Percentiles rank a stretch among this genome's conserved stretches.
Conservation (phyloP, 371 early-diverging fungal species). For the Rhizopus stolonifer region DNA sequence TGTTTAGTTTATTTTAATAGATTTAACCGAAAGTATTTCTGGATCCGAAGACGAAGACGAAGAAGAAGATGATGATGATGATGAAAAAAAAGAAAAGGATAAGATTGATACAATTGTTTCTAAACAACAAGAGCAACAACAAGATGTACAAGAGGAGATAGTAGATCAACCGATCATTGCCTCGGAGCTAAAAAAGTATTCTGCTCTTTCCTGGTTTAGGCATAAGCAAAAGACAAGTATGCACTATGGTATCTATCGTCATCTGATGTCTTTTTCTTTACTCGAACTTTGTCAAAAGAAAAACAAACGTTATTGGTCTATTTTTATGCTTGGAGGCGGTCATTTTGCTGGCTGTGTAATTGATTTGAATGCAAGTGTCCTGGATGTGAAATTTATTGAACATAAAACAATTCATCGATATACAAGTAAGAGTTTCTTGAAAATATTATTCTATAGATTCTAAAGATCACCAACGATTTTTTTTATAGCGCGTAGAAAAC, state of each 20-base stretch:
- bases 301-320: conserved; percentile 65
- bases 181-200: conserved; percentile 31
- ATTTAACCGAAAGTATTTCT: conserved; percentile 52
- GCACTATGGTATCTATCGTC: conserved; percentile 62
- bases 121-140: conserved; percentile 33
- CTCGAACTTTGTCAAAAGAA: conserved; percentile 13
- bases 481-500: conserved; percentile 78
- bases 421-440: conserved; percentile 81
- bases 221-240: conserved; percentile 17
- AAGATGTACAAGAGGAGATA: conserved; percentile 18
- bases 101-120: conserved; percentile 36
- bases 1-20: conserved; percentile 8
- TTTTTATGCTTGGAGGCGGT: conserved; percentile 83
- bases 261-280: conserved; percentile 31
- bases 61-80: conserved; percentile 20
- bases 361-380: conserved; percentile 61
- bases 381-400: conserved; percentile 41
- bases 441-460: no score
- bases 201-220: conserved; percentile 55
- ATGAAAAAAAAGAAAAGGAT: conserved; percentile 26
- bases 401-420: conserved; percentile 94
- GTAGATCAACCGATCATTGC: conserved; percentile 26
- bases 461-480: background rate
- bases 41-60: conserved; percentile 43
- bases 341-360: conserved; percentile 90